These are phyloP conservation scores for Coemansia sp. DNA, from an alignment of 192 early-diverging fungal genomes.

Conservation along the genomic window DNA sequence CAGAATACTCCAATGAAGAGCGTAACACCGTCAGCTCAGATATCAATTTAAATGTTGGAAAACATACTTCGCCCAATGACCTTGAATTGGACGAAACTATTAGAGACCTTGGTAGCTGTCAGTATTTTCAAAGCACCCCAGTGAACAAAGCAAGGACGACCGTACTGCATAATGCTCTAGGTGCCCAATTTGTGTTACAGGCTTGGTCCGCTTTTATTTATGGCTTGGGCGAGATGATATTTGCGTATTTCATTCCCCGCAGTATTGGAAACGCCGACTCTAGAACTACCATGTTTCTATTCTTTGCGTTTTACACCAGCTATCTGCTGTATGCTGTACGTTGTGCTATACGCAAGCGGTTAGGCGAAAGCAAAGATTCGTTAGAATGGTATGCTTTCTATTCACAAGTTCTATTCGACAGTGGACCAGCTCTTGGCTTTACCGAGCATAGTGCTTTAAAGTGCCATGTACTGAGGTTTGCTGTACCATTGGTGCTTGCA, in stretches of 20 bases:
- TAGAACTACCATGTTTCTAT: neutral
- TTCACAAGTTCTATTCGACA: neutral
- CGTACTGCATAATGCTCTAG: neutral
- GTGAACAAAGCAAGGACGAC: neutral
- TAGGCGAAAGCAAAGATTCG: neutral
- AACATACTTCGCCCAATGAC: neutral
- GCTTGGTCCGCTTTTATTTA: no score
- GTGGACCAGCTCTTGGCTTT: neutral
- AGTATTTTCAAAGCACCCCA: neutral
- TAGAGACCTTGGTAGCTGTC: neutral
- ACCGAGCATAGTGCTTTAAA: neutral
- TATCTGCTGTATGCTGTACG: neutral
- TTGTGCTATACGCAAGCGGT: neutral
- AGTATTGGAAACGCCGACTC: neutral
- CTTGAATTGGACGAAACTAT: neutral
- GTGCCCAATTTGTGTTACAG: no score
- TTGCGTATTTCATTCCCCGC: neutral
- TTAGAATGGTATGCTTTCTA: neutral
- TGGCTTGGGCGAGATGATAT: no score
- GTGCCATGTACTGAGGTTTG: neutral
- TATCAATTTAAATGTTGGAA: neutral
- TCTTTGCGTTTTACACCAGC: neutral
- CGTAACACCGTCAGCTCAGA: neutral
- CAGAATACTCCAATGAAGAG: neutral
- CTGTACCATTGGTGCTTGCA: neutral